phyloP scores from a whole-genome alignment of 1,284 basidiomycete genomes.

The Paramarasmius palmivorus region DNA sequence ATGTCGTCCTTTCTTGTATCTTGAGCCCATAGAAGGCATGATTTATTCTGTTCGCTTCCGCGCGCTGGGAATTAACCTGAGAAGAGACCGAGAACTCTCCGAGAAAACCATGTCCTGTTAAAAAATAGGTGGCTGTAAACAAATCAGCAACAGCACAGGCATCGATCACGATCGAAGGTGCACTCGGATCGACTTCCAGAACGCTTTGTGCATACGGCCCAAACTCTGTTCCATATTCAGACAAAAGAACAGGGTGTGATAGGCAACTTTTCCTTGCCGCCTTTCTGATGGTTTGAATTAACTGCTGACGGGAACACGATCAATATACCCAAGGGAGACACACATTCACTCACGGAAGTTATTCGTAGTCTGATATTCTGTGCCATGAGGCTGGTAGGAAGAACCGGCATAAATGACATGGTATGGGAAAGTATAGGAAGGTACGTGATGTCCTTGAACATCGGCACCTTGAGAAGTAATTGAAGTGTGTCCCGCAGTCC shows the following conservation, averaged over 20 bases:
- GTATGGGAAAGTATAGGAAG: too few relatives aligned
- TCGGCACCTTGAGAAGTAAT: too few relatives aligned
- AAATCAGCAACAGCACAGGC: too few relatives aligned
- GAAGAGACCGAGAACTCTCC: not conserved
- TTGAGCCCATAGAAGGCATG: not conserved
- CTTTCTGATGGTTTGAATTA: constrained; percentile 5
- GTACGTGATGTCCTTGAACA: too few relatives aligned
- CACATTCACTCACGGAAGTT: too few relatives aligned
- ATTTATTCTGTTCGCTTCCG: not conserved
- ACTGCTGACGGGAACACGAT: not conserved
- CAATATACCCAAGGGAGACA: not conserved
- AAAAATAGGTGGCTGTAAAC: too few relatives aligned
- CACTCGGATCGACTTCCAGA: not conserved
- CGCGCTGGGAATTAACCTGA: not conserved
- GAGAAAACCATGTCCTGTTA: not conserved
- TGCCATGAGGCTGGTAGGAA: too few relatives aligned
- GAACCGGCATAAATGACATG: too few relatives aligned
- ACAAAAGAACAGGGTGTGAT: not conserved
- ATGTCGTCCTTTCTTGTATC: not conserved
- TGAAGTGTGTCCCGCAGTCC: too few relatives aligned
- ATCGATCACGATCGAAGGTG: not conserved
- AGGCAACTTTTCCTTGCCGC: not conserved
- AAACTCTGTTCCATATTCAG: not conserved
- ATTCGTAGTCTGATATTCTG: too few relatives aligned
- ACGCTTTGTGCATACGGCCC: not conserved